phyloP scores from a whole-genome alignment of 1,284 basidiomycete species.

The Pseudomicrostroma phylloplanum region DNA sequence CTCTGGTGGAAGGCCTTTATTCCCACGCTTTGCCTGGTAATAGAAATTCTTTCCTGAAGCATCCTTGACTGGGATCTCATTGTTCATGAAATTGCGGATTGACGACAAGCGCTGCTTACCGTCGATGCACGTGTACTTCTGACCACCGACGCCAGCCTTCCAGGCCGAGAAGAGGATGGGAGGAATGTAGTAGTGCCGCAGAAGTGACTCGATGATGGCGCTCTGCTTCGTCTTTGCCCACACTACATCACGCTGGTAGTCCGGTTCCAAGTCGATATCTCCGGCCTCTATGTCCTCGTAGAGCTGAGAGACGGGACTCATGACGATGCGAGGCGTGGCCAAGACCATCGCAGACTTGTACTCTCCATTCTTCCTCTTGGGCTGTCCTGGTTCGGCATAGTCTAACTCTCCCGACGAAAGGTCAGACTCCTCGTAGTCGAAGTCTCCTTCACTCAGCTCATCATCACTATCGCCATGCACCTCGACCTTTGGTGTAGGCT shows the following conservation, averaged over 20 bases:
- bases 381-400: neutral
- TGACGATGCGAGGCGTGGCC: conserved; percentile 2
- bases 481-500: no score
- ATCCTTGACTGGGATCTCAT: conserved; percentile 13
- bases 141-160: conserved; percentile 10
- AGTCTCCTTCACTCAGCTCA: no score
- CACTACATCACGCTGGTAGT: conserved; percentile 35
- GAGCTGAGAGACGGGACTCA: neutral
- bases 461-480: no score
- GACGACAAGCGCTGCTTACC: conserved; percentile 35
- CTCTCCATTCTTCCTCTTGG: neutral
- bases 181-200: conserved; percentile 35
- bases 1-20: neutral
- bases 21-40: neutral
- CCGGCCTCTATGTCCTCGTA: neutral
- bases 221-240: conserved; percentile 29
- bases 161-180: conserved; percentile 29
- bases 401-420: no score
- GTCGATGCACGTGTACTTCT: conserved; percentile 29
- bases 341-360: neutral
- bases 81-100: conserved; percentile 24
- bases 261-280: conserved; percentile 30
- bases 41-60: neutral
- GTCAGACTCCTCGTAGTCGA: no score
- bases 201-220: conserved; percentile 34